Evolutionary conservation across 2,329 filamentous ascomycete species (phyloP).

Genomic region (Aspergillus sp.): DNA sequence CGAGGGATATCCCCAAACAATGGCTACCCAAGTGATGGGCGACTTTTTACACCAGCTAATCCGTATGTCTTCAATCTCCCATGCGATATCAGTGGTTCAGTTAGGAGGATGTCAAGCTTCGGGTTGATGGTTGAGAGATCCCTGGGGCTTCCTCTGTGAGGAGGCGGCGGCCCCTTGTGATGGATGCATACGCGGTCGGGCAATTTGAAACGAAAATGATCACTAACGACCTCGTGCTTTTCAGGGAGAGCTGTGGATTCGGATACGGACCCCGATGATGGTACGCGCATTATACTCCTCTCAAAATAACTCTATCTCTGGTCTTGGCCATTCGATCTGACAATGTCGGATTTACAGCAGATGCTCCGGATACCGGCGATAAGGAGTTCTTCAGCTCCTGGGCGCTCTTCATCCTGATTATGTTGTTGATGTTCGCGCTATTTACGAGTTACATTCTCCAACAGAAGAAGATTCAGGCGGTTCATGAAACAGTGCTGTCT

Average conservation of each 20-base stretch:
- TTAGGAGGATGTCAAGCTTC: not conserved
- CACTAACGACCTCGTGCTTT: constrained; percentile 23
- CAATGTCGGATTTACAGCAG: constrained; percentile 33
- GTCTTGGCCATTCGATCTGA: constrained; percentile 14
- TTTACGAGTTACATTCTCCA: constrained; percentile 97
- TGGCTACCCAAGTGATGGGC: constrained; percentile 41
- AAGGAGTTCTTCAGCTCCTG: constrained; percentile 96
- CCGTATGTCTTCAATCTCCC: constrained; percentile 30
- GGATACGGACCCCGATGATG: constrained; percentile 42
- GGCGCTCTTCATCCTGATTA: constrained; percentile 95
- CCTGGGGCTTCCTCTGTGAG: not conserved
- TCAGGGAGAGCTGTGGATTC: constrained; percentile 39
- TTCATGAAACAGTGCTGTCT: constrained; percentile 96
- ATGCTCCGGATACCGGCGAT: constrained; percentile 77
- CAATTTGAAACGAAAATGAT: not conserved
- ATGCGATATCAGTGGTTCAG: not conserved
- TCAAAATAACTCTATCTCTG: not conserved
- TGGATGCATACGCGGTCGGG: not conserved
- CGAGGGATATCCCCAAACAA: constrained; percentile 27
- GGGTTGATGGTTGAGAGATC: too few species aligned
- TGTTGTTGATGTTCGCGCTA: constrained; percentile 88
- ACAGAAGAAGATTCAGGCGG: constrained; percentile 93
- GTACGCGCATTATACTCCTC: constrained; percentile 29
- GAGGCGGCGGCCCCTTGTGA: not conserved
- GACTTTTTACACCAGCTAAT: constrained; percentile 38